Base-by-base conservation (phyloP, 2,329 filamentous ascomycete genomes). In the Coniosporium tulheliwenetii region DNA sequence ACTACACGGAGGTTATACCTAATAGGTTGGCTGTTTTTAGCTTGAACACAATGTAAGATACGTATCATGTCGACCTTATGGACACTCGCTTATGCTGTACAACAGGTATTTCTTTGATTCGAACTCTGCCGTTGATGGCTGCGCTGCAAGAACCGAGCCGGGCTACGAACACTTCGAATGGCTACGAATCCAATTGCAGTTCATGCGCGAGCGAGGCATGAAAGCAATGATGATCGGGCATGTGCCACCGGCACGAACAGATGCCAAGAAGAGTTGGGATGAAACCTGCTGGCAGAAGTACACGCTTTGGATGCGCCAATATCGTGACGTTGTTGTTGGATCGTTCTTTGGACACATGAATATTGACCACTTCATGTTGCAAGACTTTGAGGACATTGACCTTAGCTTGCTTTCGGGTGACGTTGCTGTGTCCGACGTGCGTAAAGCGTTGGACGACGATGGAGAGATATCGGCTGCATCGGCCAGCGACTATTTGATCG, bases 221-320 rank as follows among this genome's bases (percentile, higher is more conserved):
- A 96, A 96, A 63, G 91, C 82, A 10, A 94, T 98, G 40, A 63
- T 98, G 40, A 93, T 84, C 51, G 89, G 91, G 2, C 91, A 98
- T 59, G 86, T 98, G 3, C 87, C 91, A 1, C 91, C 91, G 0
- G 89, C 87, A 1, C 72, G 87, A 45, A 91, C 87, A 1, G 71
- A 77, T 31, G 81, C 77, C 61, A 96, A 96, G 67, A 74, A 77
- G 52, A 78, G 77, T 45, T 98, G 91, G 91, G 86, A 95, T 49
- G 89, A 96, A 66, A 86, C 83, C 0, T 98, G 91, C 63, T 98
- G 89, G 87, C 89, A 95, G 58, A 95, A 93, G 57, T 98, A 94
- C 60, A 82, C 85, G 0, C 65, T 96, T 3, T 96, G 87, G 85
- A 65, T 89, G 52, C 74, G 77, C 49, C 85, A 93, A 58, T 98